phyloP scores from a whole-genome alignment of 1,139 yeast species.

The Taphrina wiesneri region DNA sequence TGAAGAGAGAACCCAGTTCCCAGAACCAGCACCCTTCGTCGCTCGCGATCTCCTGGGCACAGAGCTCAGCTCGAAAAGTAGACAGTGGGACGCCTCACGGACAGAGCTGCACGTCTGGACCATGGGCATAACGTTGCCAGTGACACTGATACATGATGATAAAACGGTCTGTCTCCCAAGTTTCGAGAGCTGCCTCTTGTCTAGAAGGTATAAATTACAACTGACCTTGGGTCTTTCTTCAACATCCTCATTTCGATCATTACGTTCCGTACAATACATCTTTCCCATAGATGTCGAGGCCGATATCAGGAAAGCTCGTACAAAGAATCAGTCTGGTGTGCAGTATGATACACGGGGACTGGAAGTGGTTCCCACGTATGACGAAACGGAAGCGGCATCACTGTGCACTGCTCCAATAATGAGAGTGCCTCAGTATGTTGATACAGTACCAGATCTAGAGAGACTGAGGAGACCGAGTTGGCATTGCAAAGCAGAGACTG shows the following conservation, averaged over 20 bases:
- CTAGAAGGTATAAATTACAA: conserved; percentile 7
- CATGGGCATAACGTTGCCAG: conserved; percentile 7
- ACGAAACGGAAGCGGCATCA: background rate
- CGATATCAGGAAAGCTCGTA: background rate
- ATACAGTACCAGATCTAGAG: background rate
- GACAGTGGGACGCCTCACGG: background rate
- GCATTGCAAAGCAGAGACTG: conserved; percentile 1
- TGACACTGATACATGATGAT: conserved; percentile 5
- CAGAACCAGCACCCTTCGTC: background rate
- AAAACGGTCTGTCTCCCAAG: conserved; percentile 11
- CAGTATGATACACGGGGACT: background rate
- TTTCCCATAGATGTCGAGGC: conserved; percentile 2
- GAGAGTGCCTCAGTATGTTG: conserved; percentile 2
- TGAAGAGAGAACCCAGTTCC: background rate
- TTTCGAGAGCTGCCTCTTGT: conserved; percentile 21
- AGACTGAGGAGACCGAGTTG: conserved; percentile 9
- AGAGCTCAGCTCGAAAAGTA: background rate
- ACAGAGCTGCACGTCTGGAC: conserved; percentile 19
- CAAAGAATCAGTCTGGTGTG: background rate
- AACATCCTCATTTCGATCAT: background rate
- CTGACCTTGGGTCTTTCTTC: background rate
- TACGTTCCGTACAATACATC: background rate
- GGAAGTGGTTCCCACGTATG: background rate
- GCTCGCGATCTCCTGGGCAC: background rate
- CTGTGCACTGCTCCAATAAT: background rate